Evolutionary conservation across 495 filamentous ascomycete species (phyloP).

Genomic region (Podospora comata): DNA sequence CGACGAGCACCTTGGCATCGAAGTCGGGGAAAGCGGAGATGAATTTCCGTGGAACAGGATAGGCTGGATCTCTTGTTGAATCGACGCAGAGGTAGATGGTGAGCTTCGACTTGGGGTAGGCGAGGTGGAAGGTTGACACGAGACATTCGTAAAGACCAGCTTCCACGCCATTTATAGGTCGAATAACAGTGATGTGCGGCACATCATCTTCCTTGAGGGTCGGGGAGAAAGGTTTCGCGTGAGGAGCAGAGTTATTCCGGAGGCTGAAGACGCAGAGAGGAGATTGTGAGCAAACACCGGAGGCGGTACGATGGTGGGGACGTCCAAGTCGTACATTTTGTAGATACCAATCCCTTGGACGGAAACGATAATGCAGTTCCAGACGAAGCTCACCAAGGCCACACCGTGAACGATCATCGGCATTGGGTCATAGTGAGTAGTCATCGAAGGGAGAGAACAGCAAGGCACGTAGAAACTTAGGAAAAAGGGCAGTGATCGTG

Average conservation of each 20-base stretch:
- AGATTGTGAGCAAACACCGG: not conserved
- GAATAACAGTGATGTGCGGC: conserved; percentile 88
- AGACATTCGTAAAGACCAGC: conserved; percentile 88
- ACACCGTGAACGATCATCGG: conserved; percentile 37
- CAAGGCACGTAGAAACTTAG: conserved; percentile 5
- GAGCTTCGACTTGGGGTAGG: conserved; percentile 72
- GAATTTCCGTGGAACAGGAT: conserved; percentile 66
- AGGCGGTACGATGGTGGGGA: not conserved
- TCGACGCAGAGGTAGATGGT: conserved; percentile 83
- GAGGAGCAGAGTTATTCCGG: conserved; percentile 47
- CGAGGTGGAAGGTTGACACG: conserved; percentile 80
- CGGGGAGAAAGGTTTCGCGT: conserved; percentile 43
- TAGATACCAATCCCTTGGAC: conserved; percentile 52
- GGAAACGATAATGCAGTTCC: conserved; percentile 47
- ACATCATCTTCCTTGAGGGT: conserved; percentile 44
- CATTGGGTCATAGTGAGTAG: conserved; percentile 36
- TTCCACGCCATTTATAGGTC: conserved; percentile 91
- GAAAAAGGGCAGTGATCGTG: not conserved
- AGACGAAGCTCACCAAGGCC: conserved; percentile 46
- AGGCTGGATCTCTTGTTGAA: conserved; percentile 72
- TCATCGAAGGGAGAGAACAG: conserved; percentile 1
- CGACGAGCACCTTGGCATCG: conserved; percentile 72
- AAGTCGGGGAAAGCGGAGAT: conserved; percentile 67
- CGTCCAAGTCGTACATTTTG: conserved; percentile 41
- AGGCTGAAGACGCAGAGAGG: conserved; percentile 38